A percentile compares a stretch with the other conserved stretches of the same genome.
phyloP scores from a whole-genome alignment of 257 asterid species.

The Gardenia jasminoides region DNA sequence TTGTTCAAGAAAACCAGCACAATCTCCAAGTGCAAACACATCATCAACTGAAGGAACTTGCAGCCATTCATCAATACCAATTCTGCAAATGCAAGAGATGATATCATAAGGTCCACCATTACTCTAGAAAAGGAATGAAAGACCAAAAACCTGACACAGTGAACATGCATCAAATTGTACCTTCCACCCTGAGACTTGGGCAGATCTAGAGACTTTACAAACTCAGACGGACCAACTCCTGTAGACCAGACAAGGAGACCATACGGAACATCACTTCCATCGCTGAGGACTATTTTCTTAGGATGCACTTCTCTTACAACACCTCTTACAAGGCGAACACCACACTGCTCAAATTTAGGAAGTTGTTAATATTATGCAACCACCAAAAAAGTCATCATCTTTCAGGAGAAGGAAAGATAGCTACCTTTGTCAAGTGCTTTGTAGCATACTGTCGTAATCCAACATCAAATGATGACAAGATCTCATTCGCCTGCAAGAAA shows the following conservation, averaged over 20 bases:
- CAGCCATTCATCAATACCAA: slow-evolving; percentile 88
- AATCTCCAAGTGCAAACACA: slow-evolving; percentile 87
- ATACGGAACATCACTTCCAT: slow-evolving; percentile 91
- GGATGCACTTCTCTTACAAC: slow-evolving; percentile 81
- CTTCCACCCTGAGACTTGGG: slow-evolving; percentile 95
- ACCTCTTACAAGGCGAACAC: slow-evolving; percentile 87
- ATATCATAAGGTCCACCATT: not conserved
- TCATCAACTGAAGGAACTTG: slow-evolving; percentile 81
- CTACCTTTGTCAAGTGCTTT: slow-evolving; percentile 87
- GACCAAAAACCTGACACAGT: not conserved
- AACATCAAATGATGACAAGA: slow-evolving; percentile 80
- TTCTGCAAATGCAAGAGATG: slow-evolving; percentile 34
- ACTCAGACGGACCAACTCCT: slow-evolving; percentile 87
- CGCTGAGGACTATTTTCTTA: slow-evolving; percentile 67
- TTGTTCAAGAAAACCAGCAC: slow-evolving; percentile 85
- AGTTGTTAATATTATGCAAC: not conserved
- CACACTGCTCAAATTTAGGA: slow-evolving; percentile 37
- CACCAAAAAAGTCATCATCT: not conserved
- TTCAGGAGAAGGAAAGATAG: not conserved
- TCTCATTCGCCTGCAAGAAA: slow-evolving; percentile 74
- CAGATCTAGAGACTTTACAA: slow-evolving; percentile 57
- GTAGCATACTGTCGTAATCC: slow-evolving; percentile 82
- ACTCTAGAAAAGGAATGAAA: not conserved
- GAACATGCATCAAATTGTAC: slow-evolving; percentile 31
- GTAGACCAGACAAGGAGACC: slow-evolving; percentile 97